A percentile compares a stretch with the other conserved stretches of the same genome.
Evolutionary conservation across 345 rosid species (phyloP).

Genomic region (Eucalyptus cloeziana): DNA sequence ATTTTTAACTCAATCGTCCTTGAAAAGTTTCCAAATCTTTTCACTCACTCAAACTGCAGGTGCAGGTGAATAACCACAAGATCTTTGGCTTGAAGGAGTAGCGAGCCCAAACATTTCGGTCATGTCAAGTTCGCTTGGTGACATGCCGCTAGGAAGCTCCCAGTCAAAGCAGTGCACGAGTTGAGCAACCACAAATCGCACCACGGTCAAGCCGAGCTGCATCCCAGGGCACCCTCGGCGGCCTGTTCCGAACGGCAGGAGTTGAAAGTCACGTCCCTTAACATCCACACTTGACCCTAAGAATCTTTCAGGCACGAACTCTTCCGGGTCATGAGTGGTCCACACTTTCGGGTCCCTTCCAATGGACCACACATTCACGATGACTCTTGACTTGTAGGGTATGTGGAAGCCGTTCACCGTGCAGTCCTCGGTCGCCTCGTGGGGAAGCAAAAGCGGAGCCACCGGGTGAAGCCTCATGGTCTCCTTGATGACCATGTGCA

Average conservation of each 20-base stretch:
- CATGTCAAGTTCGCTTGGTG: conserved; percentile 19
- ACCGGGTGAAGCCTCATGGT: conserved; percentile 33
- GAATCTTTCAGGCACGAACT: conserved; percentile 35
- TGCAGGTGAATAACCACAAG: no score
- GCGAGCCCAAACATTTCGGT: conserved; percentile 19
- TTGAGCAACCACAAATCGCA: conserved; percentile 16
- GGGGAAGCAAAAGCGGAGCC: conserved; percentile 18
- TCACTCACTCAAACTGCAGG: background rate
- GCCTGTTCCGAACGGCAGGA: conserved; percentile 34
- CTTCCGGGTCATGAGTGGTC: conserved; percentile 8
- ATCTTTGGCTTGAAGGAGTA: conserved; percentile 15
- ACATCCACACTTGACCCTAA: conserved; percentile 5
- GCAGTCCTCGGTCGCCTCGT: conserved; percentile 11
- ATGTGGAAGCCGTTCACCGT: conserved; percentile 10
- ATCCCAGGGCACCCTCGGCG: conserved; percentile 32
- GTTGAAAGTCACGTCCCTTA: conserved; percentile 22
- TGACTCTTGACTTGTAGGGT: conserved; percentile 11
- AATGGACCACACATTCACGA: conserved; percentile 25
- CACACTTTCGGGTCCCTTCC: conserved; percentile 23
- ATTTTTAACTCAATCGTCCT: background rate
- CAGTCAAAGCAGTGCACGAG: conserved; percentile 41
- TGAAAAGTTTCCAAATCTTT: background rate
- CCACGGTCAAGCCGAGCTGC: conserved; percentile 14
- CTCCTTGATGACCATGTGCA: conserved; percentile 35
- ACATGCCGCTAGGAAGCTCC: conserved; percentile 21